phyloP scores from a whole-genome alignment of 495 filamentous ascomycete species.

The Chaetomium cochliodes region DNA sequence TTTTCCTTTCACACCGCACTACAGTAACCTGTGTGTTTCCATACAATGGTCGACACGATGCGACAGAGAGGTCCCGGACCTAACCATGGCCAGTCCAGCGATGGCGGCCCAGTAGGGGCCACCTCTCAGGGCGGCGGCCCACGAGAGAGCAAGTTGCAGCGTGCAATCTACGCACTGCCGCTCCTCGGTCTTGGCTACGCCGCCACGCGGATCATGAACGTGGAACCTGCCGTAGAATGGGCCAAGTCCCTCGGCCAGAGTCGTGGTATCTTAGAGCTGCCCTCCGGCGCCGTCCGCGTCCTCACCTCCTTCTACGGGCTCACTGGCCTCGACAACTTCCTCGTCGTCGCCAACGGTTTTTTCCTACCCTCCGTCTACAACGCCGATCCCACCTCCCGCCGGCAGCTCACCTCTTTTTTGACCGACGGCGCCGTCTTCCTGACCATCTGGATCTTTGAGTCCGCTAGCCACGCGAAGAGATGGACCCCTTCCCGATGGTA shows the following conservation, averaged over 20 bases:
- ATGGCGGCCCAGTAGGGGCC: too few species aligned
- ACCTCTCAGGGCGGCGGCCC: constrained; percentile 12
- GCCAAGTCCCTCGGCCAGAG: neutral
- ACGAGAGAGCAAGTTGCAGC: constrained; percentile 25
- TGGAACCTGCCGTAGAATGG: neutral
- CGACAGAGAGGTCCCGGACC: too few species aligned
- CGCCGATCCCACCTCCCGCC: constrained; percentile 13
- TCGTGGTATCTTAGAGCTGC: neutral
- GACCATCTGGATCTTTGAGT: constrained; percentile 29
- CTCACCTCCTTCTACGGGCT: constrained; percentile 9
- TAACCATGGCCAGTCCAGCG: too few species aligned
- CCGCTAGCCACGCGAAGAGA: constrained; percentile 9
- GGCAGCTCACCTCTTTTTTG: constrained; percentile 27
- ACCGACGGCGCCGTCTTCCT: constrained; percentile 24
- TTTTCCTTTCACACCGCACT: too few species aligned
- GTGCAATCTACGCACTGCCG: constrained; percentile 17
- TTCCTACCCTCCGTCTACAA: constrained; percentile 29
- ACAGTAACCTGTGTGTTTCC: too few species aligned
- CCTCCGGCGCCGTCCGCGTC: neutral
- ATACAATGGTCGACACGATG: too few species aligned
- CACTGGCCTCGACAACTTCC: constrained; percentile 9
- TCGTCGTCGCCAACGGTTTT: constrained; percentile 23
- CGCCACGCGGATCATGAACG: constrained; percentile 11
- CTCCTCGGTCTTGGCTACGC: constrained; percentile 11
- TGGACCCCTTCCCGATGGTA: constrained; percentile 23